Evolutionary conservation across 306 rosid species (phyloP).

Genomic region (Cucurbita moschata): DNA sequence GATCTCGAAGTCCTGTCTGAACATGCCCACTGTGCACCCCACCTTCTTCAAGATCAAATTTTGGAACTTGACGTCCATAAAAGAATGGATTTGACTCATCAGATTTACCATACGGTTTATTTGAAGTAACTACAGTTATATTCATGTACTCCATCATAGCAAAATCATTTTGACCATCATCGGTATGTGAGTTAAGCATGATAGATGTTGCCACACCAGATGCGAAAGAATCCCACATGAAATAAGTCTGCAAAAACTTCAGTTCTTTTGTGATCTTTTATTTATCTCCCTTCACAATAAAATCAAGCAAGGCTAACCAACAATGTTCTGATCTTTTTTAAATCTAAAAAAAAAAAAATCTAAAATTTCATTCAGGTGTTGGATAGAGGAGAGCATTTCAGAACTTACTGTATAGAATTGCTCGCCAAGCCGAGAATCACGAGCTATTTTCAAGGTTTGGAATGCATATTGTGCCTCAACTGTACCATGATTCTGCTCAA

Average conservation of each 20-base stretch:
- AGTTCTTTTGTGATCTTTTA: constrained; percentile 4
- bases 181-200: constrained; percentile 44
- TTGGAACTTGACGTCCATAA: constrained; percentile 38
- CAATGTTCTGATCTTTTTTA: not conserved
- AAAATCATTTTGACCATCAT: constrained; percentile 58
- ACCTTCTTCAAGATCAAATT: constrained; percentile 39
- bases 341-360: not conserved
- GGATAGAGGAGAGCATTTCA: not conserved
- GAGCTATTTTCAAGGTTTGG: constrained; percentile 68
- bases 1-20: constrained; percentile 67
- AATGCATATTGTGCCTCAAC: constrained; percentile 68
- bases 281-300: constrained; percentile 6
- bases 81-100: constrained; percentile 86
- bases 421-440: constrained; percentile 62
- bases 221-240: constrained; percentile 84
- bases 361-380: not conserved
- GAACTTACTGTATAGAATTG: constrained; percentile 48
- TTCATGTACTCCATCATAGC: constrained; percentile 78
- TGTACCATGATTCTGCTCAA: constrained; percentile 51
- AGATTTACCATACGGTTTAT: constrained; percentile 59
- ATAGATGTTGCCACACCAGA: constrained; percentile 69
- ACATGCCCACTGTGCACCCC: constrained; percentile 93
- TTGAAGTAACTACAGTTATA: constrained; percentile 75
- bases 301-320: not conserved
- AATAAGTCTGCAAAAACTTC: constrained; percentile 48